Base-by-base conservation (phyloP, 345 rosid species). In the Aethionema arabicum region DNA sequence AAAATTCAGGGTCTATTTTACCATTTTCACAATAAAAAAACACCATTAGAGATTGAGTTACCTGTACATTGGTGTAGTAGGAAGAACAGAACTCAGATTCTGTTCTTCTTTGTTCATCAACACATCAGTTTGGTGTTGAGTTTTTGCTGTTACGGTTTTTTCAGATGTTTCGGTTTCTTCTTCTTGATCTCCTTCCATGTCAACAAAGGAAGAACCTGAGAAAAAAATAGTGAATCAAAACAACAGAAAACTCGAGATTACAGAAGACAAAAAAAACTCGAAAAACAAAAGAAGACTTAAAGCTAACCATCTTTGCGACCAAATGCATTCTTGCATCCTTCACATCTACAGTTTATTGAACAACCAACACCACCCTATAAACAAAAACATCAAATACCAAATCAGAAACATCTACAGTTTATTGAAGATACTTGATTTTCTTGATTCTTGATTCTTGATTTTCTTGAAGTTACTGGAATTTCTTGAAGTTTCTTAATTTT, bases 281-380 rank as follows among this genome's bases (percentile, higher is more conserved):
- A 29, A n/a, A n/a, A n/a, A n/a, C n/a, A n/a, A n/a, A 42, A 39
- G 65, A 5, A 63, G 54, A 56, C 55, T 43, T n/a, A n/a, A 60
- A 38, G 58, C 70, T 83, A 56, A 92, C 98, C 97, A 72, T 92
- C 95, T 80, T 87, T 93, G 56, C 88, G 75, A n/a, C 99, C 99
- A 12, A 84, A 93, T 32, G 86, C 74, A 40, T 93, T 93, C 82
- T 90, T 90, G 74, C 99, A 93, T 13, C 96, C 97, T 83, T 93
- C 97, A 55, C 99, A 93, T 74, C 99, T 79, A 77, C 99, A 93
- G 73, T 80, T 85, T 74, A 85, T 71, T 77, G 99, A 93, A 77
- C 99, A 93, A 7, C 99, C 99, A 61, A 93, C 99, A 37, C 91
- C 95, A 52, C 97, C 96, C 95, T 89, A 63, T 51, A 65, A 57